Evolutionary conservation across 1,284 basidiomycete genomes (phyloP), one percentile per base, ranked within the genome.

Genomic region (Leccinum variabile): DNA sequence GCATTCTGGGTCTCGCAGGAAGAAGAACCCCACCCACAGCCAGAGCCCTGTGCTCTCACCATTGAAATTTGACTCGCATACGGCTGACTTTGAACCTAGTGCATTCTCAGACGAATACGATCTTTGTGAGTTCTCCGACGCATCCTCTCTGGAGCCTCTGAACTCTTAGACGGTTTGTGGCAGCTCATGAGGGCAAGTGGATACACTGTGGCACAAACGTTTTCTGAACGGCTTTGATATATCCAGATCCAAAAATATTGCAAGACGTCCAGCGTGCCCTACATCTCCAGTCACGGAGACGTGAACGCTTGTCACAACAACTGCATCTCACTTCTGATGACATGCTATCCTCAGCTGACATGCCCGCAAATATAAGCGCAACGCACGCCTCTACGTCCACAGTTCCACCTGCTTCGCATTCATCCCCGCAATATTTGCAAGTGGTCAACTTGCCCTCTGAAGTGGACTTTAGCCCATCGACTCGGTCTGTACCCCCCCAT

Each of bases 231-330:
- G 32, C 58, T 59, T 71, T 65, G 22, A 56, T 35, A 22, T 50
- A 54, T 63, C 54, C 69, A 90, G 89, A 91, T 75, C 87, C 89
- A 16, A 81, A 81, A 67, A 86, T 91, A 65, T 72, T 91, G 56
- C 89, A 89, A 72, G 90, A 91, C 66, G 89, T 91, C 3, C 86
- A 90, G 66, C 84, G 85, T 59, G 89, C 88, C 6, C 70, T 91
- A 49, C 84, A 84, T 61, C 75, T 89, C 57, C 90, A 90, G 72
- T 86, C 87, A 52, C 81, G 86, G 57, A 83, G 89, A 33, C 88
- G 90, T 67, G 87, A 88, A 60, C 85, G 89, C 44, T 64, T 68
- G 54, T 75, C 72, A 6, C 67, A 84, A 67, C 74, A 77, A 13
- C 66, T 71, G 5, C 74, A 77, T 64, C 72, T 76, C 13, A 71